Conservation (phyloP, 768 basidiomycete genomes). For the Guyanaporus albipodus region DNA sequence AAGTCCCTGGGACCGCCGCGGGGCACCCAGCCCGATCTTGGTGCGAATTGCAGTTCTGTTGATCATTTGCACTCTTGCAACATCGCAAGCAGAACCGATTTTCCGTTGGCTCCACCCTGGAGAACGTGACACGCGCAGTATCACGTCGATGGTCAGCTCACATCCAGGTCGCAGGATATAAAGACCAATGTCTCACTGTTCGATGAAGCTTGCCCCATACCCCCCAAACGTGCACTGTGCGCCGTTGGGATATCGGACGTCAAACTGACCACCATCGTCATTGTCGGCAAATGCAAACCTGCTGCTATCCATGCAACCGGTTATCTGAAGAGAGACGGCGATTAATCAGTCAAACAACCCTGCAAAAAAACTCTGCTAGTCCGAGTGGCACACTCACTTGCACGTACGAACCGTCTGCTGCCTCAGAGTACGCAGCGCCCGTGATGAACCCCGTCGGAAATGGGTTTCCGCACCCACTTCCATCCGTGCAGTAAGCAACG, state of each 20-base stretch:
- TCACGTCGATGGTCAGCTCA: neutral
- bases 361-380: neutral
- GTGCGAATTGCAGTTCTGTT: constrained; percentile 50
- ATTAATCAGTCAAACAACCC: neutral
- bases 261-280: constrained; percentile 49
- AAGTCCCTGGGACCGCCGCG: constrained; percentile 42
- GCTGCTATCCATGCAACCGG: constrained; percentile 35
- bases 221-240: constrained; percentile 51
- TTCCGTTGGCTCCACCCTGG: constrained; percentile 43
- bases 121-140: neutral
- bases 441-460: constrained; percentile 37
- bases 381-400: constrained; percentile 27
- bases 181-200: constrained; percentile 40
- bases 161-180: neutral
- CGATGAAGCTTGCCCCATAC: constrained; percentile 48
- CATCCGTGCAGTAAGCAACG: constrained; percentile 34
- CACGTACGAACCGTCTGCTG: constrained; percentile 37
- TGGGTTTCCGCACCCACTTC: constrained; percentile 24
- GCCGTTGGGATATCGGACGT: constrained; percentile 49
- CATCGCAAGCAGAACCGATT: constrained; percentile 49
- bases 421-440: constrained; percentile 31
- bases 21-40: constrained; percentile 42
- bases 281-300: constrained; percentile 30
- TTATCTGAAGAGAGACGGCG: constrained; percentile 25
- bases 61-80: constrained; percentile 40